Evolutionary conservation across 257 asterid species (phyloP).

Genomic region (Solanum verrucosum): DNA sequence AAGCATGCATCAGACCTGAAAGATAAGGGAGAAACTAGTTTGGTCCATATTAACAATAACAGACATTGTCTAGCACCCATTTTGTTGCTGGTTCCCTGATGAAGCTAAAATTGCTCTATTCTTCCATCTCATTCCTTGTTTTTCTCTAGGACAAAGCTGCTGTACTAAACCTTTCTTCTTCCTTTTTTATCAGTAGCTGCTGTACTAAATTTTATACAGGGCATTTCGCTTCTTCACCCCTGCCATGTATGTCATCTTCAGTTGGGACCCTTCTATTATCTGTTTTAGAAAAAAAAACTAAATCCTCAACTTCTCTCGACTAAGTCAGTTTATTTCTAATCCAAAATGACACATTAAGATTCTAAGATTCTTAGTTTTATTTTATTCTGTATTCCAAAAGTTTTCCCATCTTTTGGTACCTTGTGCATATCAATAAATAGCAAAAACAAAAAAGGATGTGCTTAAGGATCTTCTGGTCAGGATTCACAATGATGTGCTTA

Average conservation of each 20-base stretch:
- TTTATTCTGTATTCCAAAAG: not conserved
- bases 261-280: not conserved
- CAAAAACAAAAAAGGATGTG: not conserved
- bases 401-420: not conserved
- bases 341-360: not conserved
- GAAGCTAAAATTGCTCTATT: not conserved
- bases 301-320: not conserved
- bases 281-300: not conserved
- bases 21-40: not conserved
- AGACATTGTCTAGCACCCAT: not conserved
- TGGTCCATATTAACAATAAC: not conserved
- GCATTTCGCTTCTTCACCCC: not conserved
- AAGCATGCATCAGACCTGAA: not conserved
- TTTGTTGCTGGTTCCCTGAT: not conserved
- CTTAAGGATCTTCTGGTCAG: not conserved
- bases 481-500: not conserved
- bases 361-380: not conserved
- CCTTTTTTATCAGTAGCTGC: not conserved
- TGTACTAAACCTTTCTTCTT: not conserved
- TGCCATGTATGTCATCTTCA: not conserved
- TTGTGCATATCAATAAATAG: not conserved
- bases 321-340: not conserved
- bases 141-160: not conserved
- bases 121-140: not conserved
- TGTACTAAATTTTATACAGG: not conserved